Evolutionary conservation across 495 filamentous ascomycete species (phyloP), one percentile per base, ranked within the genome.

Genomic region (Podospora fimiseda): DNA sequence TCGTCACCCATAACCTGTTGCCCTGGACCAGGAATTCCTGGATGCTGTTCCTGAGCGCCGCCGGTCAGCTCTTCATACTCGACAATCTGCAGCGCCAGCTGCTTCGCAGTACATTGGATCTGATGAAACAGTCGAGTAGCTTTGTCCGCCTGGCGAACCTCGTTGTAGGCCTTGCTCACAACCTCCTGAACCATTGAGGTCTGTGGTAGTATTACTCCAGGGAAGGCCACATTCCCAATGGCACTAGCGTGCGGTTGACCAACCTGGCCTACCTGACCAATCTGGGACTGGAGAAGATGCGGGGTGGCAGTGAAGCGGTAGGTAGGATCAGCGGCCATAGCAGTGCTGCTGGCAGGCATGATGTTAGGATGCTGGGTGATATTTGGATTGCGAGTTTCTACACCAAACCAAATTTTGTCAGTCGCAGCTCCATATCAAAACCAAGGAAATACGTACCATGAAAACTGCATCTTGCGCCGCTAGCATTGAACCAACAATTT

Each of bases 401-500:
- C 3, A n/a, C 33, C 5, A 5, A 33, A 5, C 6, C 27, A 18
- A 41, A 7, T 7, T 5, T n/a, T 41, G 11, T 14, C 5, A 18
- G 39, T n/a, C 5, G 8, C 39, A 41, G 13, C 18, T 18, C 14
- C 23, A 21, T 16, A 22, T 47, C 14, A 5, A 23, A 27, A 45
- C 16, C 44, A 4, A 41, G 27, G n/a, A 30, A 24, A 8, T 3
- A 7, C 68, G 41, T 69, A 77, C 74, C 73, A 36, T 77, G 74
- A 40, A 77, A 76, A n/a, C 73, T 75, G 47, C 74, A 77, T 18
- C 74, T 54, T 2, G 74, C 69, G 13, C 74, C 74, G 14, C 71
- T 74, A 6, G 74, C 74, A 27, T 77, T 77, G 50, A 76, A 77
- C 74, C 74, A 77, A 52, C 74, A 77, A 50, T 77, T 77, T 37